Percentiles rank a stretch among this genome's conserved stretches.
Evolutionary conservation across 2,329 filamentous ascomycete genomes (phyloP).

Genomic region (Diplodia mutila): DNA sequence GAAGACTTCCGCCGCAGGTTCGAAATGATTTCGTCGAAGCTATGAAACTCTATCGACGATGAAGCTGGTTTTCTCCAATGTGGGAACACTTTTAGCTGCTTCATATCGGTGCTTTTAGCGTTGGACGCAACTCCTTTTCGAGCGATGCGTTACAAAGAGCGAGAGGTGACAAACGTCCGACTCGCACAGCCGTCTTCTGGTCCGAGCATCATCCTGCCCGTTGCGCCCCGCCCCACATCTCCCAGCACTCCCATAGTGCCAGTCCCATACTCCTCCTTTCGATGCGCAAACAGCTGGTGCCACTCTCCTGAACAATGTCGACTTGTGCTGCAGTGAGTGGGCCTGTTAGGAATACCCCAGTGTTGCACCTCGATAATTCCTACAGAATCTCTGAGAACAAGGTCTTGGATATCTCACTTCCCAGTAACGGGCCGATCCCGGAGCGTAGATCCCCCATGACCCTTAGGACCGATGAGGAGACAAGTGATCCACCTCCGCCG

Average conservation of each 20-base stretch:
- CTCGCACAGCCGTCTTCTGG: not conserved
- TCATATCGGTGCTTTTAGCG: not conserved
- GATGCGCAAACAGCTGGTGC: not conserved
- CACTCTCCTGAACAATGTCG: not conserved
- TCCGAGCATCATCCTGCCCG: not conserved
- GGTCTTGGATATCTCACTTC: not conserved
- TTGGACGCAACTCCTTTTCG: not conserved
- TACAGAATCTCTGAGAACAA: not conserved
- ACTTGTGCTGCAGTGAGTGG: not conserved
- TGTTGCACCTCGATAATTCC: not conserved
- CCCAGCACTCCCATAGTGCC: not conserved
- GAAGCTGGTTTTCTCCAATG: no score
- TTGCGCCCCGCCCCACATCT: not conserved
- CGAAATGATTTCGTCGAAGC: no score
- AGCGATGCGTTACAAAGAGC: constrained; percentile 3
- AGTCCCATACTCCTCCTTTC: no score
- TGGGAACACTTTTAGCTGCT: not conserved
- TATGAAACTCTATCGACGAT: no score
- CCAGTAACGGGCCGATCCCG: not conserved
- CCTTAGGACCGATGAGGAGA: not conserved
- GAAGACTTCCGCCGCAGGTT: no score
- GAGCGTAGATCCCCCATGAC: not conserved
- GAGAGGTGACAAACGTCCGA: not conserved
- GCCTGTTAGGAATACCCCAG: no score
- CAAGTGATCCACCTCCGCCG: not conserved